A percentile compares a stretch with the other conserved stretches of the same genome.
Evolutionary conservation across 1,284 basidiomycete genomes (phyloP).

Genomic region (Cutaneotrichosporon dermatis): DNA sequence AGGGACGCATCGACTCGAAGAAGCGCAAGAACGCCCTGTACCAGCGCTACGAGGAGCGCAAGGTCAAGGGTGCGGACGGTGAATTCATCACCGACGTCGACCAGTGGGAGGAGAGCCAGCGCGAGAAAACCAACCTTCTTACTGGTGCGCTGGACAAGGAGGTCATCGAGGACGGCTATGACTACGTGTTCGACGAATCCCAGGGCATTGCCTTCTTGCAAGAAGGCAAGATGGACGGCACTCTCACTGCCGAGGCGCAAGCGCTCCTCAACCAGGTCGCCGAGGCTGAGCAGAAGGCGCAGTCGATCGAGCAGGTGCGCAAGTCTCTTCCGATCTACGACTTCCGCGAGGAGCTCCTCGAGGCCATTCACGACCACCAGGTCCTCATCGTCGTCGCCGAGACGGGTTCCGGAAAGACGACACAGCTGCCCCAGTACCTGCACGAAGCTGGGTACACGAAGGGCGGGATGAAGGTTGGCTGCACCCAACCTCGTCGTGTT

Average conservation of each 20-base stretch:
- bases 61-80: constrained; percentile 65
- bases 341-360: constrained; percentile 79
- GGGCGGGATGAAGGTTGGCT: constrained; percentile 84
- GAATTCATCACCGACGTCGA: constrained; percentile 95
- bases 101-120: constrained; percentile 91
- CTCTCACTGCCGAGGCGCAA: constrained; percentile 81
- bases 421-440: constrained; percentile 95
- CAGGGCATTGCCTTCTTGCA: constrained; percentile 95
- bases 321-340: constrained; percentile 85
- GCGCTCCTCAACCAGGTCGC: constrained; percentile 82
- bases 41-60: constrained; percentile 86
- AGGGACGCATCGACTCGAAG: constrained; percentile 97
- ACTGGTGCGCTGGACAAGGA: constrained; percentile 84
- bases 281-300: constrained; percentile 83
- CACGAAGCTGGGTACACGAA: constrained; percentile 95
- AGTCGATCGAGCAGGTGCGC: constrained; percentile 80
- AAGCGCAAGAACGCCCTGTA: constrained; percentile 92
- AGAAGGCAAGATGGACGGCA: constrained; percentile 70
- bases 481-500: constrained; percentile 96
- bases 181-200: constrained; percentile 96
- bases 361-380: constrained; percentile 85
- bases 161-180: constrained; percentile 70
- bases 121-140: constrained; percentile 79
- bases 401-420: constrained; percentile 96
- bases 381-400: constrained; percentile 88